These are phyloP conservation scores for Tilletia setariae DNA, from an alignment of 1,284 basidiomycete genomes.

Conservation along the genomic window DNA sequence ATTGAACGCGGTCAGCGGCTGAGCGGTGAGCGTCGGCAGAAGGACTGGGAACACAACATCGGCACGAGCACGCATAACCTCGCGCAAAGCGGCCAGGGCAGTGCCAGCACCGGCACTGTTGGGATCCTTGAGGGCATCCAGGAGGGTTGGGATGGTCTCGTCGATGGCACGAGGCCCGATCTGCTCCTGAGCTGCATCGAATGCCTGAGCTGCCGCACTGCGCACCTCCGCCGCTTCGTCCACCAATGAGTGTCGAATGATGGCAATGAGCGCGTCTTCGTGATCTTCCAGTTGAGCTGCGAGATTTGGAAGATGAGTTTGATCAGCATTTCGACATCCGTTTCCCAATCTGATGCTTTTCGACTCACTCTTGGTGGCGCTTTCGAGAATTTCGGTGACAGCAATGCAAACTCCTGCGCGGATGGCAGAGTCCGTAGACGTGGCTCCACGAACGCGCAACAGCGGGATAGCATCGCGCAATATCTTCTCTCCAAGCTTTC, in stretches of 20 bases:
- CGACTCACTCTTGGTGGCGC: conserved; percentile 65
- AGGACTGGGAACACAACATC: conserved; percentile 93
- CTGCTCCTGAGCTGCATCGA: conserved; percentile 87
- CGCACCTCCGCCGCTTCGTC: conserved; percentile 85
- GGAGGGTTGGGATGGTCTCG: conserved; percentile 88
- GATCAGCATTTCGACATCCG: not conserved
- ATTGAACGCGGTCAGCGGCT: conserved; percentile 92
- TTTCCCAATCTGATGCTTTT: not conserved
- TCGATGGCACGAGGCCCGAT: conserved; percentile 89
- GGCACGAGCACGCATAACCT: conserved; percentile 62
- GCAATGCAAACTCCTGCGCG: conserved; percentile 85
- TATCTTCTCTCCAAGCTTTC: conserved; percentile 93
- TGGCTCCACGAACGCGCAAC: conserved; percentile 64
- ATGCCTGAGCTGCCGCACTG: conserved; percentile 84
- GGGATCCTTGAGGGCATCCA: conserved; percentile 74
- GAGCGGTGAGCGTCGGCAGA: conserved; percentile 84
- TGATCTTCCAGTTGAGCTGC: conserved; percentile 76
- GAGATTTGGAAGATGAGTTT: no score
- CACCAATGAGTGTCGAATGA: conserved; percentile 80
- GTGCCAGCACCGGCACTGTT: conserved; percentile 67
- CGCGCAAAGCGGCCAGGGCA: conserved; percentile 81
- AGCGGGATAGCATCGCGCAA: conserved; percentile 78
- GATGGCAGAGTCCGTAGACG: conserved; percentile 70
- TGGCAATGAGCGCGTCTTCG: conserved; percentile 79
- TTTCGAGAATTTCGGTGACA: conserved; percentile 84